These are phyloP conservation scores for Colletotrichum acutatum DNA, from an alignment of 2,329 filamentous ascomycete genomes.

Conservation along the genomic window DNA sequence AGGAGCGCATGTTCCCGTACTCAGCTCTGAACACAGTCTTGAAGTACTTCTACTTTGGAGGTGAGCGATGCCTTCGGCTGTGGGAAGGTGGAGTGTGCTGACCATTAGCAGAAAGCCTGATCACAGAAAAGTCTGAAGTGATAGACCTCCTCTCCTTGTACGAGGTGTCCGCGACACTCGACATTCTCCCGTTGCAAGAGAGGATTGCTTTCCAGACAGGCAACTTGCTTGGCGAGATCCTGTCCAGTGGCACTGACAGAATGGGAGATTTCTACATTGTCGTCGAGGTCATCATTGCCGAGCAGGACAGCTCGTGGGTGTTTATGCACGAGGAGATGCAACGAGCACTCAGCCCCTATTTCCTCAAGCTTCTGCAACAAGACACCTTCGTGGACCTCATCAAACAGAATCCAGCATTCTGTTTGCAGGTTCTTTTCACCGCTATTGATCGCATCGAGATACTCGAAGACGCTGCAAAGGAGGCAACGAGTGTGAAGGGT, in stretches of 20 bases:
- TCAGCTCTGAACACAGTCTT: slow-evolving; percentile 1
- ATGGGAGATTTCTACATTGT: slow-evolving; percentile 18
- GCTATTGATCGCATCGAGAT: background rate
- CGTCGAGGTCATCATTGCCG: background rate
- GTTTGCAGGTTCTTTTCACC: background rate
- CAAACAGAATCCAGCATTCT: background rate
- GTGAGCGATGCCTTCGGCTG: background rate
- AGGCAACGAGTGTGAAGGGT: background rate
- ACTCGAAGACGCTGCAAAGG: background rate
- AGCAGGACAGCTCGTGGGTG: background rate
- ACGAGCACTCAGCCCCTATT: slow-evolving; percentile 6
- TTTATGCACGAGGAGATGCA: slow-evolving; percentile 5
- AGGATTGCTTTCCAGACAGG: background rate
- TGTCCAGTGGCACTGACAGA: background rate
- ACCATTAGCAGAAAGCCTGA: no score
- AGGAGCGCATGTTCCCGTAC: background rate
- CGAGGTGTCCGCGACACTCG: background rate
- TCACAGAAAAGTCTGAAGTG: background rate
- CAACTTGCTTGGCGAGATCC: background rate
- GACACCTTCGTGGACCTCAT: background rate
- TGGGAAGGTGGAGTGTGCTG: no score
- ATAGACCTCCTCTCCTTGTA: slow-evolving; percentile 13
- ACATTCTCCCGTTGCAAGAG: background rate
- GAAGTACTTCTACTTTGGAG: slow-evolving; percentile 14
- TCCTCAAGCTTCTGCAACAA: slow-evolving; percentile 14